Base-by-base conservation (phyloP, 345 rosid species). In the Arabis hirsuta region DNA sequence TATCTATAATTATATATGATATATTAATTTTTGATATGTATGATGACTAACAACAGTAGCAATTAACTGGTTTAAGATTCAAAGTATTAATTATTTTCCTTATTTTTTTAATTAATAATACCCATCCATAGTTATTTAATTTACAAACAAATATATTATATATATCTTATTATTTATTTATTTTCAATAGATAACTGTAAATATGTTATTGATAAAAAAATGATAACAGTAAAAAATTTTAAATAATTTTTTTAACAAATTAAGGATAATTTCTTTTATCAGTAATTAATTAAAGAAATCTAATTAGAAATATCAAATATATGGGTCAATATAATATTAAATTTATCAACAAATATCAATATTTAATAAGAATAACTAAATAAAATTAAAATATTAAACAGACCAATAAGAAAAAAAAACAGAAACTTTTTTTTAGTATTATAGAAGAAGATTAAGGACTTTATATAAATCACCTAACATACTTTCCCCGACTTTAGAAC, bases 401-500 rank as follows among this genome's bases (percentile, higher is more conserved):
- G 12, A 19, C 26, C 26, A 48, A 48, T 48, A 48, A 26, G 4
- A 22, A 22, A 48, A 48, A 16, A 47, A 19, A 44, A 8, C 48
- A n/a, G 9, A 44, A 44, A n/a, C 7, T 2, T 29, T 12, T 29
- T 46, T 14, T 45, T 13, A 16, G 16, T 16, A 16, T 16, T 45
- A 45, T 45, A 45, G n/a, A 45, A 45, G 20, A 2, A n/a, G 50
- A 45, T n/a, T n/a, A 19, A 9, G 4, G 36, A 1, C 1, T 6
- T 7, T n/a, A 9, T 51, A 65, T 66, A 66, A 55, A 29, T 9
- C 34, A 55, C 5, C 58, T 11, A 64, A 54, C 66, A 66, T 57
- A 65, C 72, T 48, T 36, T 47, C 14, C 31, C 63, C 6, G 13
- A 67, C 68, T 34, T 11, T 0, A 73, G 12, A 43, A 55, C 64